These are phyloP conservation scores for Colletotrichum filicis DNA, from an alignment of 2,329 filamentous ascomycete species.

Conservation along the genomic window DNA sequence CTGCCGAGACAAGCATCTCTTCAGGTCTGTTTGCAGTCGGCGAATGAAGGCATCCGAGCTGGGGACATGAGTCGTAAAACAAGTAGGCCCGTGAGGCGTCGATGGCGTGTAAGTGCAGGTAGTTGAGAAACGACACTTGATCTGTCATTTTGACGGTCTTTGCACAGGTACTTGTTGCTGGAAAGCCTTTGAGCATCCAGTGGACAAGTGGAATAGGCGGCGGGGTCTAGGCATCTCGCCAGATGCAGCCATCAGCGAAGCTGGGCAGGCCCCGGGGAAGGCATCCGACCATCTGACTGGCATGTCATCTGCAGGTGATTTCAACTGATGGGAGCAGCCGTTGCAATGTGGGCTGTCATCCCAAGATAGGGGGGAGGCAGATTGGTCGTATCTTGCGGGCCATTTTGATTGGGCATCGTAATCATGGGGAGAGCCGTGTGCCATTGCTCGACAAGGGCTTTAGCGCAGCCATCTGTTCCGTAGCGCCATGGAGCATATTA, in stretches of 20 bases:
- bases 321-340: conserved; percentile 25
- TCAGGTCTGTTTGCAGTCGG: not conserved
- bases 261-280: conserved; percentile 31
- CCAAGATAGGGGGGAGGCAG: not conserved
- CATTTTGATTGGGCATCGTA: conserved; percentile 17
- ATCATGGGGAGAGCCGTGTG: conserved; percentile 11
- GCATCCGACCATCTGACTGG: conserved; percentile 28
- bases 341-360: conserved; percentile 24
- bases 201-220: not conserved
- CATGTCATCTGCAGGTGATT: conserved; percentile 28
- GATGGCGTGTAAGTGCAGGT: conserved; percentile 15
- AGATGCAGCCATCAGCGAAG: conserved; percentile 16
- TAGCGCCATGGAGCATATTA: conserved; percentile 15
- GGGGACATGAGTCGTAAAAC: not conserved
- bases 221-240: not conserved
- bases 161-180: not conserved
- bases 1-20: conserved; percentile 22
- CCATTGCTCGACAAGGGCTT: conserved; percentile 29
- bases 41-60: not conserved
- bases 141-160: conserved; percentile 27
- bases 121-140: conserved; percentile 30
- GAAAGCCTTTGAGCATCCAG: not conserved
- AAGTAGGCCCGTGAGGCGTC: not conserved
- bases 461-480: conserved; percentile 1
- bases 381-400: conserved; percentile 5